Base-by-base conservation (phyloP, 2,329 filamentous ascomycete species). In the Colletotrichum nymphaeae region DNA sequence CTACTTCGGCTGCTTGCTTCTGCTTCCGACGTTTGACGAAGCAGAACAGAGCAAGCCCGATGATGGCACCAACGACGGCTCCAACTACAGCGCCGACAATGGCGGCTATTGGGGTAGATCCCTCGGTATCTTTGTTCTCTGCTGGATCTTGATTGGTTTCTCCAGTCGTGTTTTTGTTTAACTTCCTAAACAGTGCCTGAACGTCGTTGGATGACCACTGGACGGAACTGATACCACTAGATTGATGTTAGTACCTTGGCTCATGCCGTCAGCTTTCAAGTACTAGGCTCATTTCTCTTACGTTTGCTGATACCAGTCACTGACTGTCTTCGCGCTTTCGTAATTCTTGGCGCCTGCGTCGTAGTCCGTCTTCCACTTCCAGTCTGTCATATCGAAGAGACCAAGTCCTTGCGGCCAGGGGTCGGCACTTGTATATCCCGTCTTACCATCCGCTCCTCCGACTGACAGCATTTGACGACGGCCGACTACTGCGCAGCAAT, bases 401-500 rank as follows among this genome's bases (percentile, higher is more conserved):
- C 73, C 73, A 7, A 76, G 56, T 0, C 74, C 73, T n/a, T 67
- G 64, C 1, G 69, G 65, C 62, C 46, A 75, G 2, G 62, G 56
- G 52, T 76, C 74, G 7, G 22, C 8, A 5, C 32, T 26, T 3
- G 37, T 19, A 63, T 59, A 72, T n/a, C 60, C 71, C 5, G 37
- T 63, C 19, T 26, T 60, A 1, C 56, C 60, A 7, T 68, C 55
- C 2, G 28, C 35, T 14, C 69, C 75, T 9, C 75, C 75, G 0
- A 75, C 59, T 0, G 55, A 65, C 1, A 76, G 19, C 68, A 76
- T 72, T 57, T 76, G 75, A 53, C 71, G 67, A 6, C 69, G 72
- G 14, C 75, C 74, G 2, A 65, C 64, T 0, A 69, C 56, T 6
- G 64, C 67, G 28, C 75, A 76, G 5, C 58, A 55, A 11, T 74